Evolutionary conservation across 2,329 filamentous ascomycete genomes (phyloP).

Genomic region (Paraphoma sp.): DNA sequence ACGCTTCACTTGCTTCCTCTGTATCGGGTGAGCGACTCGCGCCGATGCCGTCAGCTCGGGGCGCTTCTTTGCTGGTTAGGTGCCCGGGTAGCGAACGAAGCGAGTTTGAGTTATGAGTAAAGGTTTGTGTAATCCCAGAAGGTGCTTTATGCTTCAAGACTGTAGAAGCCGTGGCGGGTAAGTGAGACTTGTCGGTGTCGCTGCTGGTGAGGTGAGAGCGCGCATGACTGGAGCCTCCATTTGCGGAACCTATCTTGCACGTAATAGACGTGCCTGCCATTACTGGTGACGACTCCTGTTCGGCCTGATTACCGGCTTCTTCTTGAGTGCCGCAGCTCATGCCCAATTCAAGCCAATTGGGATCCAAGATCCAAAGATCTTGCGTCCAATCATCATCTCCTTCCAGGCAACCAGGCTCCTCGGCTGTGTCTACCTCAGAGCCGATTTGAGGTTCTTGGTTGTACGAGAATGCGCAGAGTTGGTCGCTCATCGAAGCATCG

Average conservation of each 20-base stretch:
- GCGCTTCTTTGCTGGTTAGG: no score
- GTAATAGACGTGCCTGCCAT: background rate
- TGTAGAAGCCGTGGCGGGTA: background rate
- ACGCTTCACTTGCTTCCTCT: background rate
- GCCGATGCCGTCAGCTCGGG: no score
- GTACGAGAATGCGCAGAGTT: background rate
- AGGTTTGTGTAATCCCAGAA: background rate
- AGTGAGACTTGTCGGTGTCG: background rate
- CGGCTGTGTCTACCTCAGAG: background rate
- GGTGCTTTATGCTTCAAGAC: background rate
- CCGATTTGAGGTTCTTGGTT: background rate
- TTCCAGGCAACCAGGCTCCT: background rate
- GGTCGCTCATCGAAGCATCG: background rate
- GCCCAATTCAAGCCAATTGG: background rate
- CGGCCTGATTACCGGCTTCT: background rate
- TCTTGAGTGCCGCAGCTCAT: background rate
- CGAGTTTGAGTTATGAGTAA: background rate
- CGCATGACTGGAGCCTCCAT: background rate
- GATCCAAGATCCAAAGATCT: background rate
- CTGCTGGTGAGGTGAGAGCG: background rate
- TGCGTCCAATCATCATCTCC: background rate
- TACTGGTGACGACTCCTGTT: background rate
- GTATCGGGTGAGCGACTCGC: no score
- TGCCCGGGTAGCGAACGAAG: background rate
- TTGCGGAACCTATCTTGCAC: background rate